Percentiles rank a stretch among this genome's conserved stretches.
Evolutionary conservation across 2,329 filamentous ascomycete genomes (phyloP).

Genomic region (Colletotrichum cuscutae): DNA sequence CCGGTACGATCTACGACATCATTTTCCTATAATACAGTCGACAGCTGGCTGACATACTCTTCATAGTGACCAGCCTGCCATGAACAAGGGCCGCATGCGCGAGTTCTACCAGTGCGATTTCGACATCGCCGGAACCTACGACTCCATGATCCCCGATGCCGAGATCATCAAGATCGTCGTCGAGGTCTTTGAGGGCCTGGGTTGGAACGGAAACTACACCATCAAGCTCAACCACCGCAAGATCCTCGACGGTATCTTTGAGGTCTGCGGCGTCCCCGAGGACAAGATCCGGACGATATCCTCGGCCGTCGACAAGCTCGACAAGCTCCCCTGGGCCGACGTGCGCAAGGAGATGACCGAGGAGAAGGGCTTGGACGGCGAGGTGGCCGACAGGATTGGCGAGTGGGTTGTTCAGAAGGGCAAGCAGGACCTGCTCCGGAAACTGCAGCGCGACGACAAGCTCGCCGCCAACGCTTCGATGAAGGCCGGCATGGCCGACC

Average conservation of each 20-base stretch:
- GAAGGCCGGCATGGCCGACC: conserved; percentile 83
- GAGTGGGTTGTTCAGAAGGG: conserved; percentile 85
- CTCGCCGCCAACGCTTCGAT: conserved; percentile 79
- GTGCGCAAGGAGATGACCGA: conserved; percentile 94
- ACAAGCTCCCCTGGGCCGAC: conserved; percentile 91
- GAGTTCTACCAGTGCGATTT: conserved; percentile 99
- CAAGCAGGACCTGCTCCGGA: conserved; percentile 76
- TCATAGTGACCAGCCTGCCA: conserved; percentile 76
- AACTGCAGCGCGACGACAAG: conserved; percentile 73
- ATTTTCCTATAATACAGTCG: background rate
- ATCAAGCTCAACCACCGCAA: conserved; percentile 97
- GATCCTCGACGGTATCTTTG: conserved; percentile 91
- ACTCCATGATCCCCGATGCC: conserved; percentile 91
- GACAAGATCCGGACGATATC: conserved; percentile 92
- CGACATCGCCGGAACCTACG: conserved; percentile 89
- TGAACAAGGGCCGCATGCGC: conserved; percentile 91
- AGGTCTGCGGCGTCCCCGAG: conserved; percentile 86
- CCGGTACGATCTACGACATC: conserved; percentile 12
- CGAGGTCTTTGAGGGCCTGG: conserved; percentile 86
- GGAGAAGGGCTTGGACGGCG: conserved; percentile 82
- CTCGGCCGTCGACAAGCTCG: conserved; percentile 94
- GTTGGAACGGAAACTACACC: conserved; percentile 78
- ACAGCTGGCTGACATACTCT: conserved; percentile 44
- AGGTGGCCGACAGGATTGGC: conserved; percentile 87
- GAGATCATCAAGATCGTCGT: conserved; percentile 87